Evolutionary conservation across 2,329 filamentous ascomycete species (phyloP).

Genomic region (Verticillium isaacii): DNA sequence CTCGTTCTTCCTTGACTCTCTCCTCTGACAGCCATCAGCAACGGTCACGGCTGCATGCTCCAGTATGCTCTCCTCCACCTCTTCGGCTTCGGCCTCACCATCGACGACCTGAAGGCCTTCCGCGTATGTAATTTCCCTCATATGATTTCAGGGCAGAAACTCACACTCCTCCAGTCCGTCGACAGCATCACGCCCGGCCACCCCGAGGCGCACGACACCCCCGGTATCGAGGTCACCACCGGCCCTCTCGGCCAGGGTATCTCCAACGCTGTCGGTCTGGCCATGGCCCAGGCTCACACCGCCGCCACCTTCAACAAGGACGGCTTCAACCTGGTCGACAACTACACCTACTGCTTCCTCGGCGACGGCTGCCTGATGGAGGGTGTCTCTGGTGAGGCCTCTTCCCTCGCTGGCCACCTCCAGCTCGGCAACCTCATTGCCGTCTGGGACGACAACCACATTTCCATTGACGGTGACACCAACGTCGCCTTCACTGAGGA

Average conservation of each 20-base stretch:
- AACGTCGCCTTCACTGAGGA: slow-evolving; percentile 97
- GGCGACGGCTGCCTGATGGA: slow-evolving; percentile 99
- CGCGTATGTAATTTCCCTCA: slow-evolving; percentile 60
- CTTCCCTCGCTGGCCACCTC: slow-evolving; percentile 88
- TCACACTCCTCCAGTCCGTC: slow-evolving; percentile 31
- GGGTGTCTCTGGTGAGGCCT: slow-evolving; percentile 91
- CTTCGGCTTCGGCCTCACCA: slow-evolving; percentile 79
- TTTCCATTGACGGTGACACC: slow-evolving; percentile 91
- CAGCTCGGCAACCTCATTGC: slow-evolving; percentile 96
- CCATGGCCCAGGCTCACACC: slow-evolving; percentile 91
- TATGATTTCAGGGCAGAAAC: neutral
- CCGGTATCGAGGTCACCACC: slow-evolving; percentile 96
- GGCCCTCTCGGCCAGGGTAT: slow-evolving; percentile 97
- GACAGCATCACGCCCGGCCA: slow-evolving; percentile 87
- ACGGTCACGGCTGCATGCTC: slow-evolving; percentile 99
- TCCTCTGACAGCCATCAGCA: slow-evolving; percentile 50
- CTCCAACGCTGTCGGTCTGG: slow-evolving; percentile 94
- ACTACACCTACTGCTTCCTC: slow-evolving; percentile 96
- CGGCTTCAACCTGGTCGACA: slow-evolving; percentile 84
- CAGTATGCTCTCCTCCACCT: slow-evolving; percentile 98
- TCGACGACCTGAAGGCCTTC: slow-evolving; percentile 96
- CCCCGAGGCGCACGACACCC: slow-evolving; percentile 93
- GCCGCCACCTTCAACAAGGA: slow-evolving; percentile 95
- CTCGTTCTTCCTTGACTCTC: neutral
- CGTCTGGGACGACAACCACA: slow-evolving; percentile 98